phyloP scores from a whole-genome alignment of 1,139 yeast genomes.

The Yamadazyma atlantica region DNA sequence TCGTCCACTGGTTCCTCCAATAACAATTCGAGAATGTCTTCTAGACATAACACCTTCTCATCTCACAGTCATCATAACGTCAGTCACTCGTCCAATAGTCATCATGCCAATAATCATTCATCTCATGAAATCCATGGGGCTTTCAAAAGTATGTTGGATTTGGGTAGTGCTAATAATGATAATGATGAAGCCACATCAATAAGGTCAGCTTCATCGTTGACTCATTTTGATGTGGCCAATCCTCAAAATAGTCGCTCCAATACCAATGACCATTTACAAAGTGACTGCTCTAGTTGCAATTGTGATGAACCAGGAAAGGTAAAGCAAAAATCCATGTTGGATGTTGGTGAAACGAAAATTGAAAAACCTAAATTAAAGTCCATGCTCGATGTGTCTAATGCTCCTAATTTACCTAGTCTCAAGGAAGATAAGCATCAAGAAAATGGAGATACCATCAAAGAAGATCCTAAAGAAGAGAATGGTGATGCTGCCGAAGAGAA shows the following conservation, averaged over 20 bases:
- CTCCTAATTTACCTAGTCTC: slow-evolving; percentile 20
- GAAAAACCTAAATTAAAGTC: slow-evolving; percentile 11
- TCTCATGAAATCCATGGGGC: slow-evolving; percentile 24
- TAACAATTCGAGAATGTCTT: slow-evolving; percentile 31
- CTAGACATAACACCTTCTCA: slow-evolving; percentile 33
- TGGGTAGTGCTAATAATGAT: slow-evolving; percentile 13
- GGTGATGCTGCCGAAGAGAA: background rate
- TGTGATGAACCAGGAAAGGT: slow-evolving; percentile 10
- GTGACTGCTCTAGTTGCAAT: slow-evolving; percentile 2
- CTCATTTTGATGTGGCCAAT: slow-evolving; percentile 14
- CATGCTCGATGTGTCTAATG: slow-evolving; percentile 10
- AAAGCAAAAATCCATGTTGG: slow-evolving; percentile 14
- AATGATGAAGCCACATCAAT: slow-evolving; percentile 21
- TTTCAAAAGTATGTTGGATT: slow-evolving; percentile 43
- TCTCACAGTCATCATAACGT: slow-evolving; percentile 4
- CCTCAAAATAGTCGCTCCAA: slow-evolving; percentile 3
- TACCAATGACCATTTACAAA: background rate
- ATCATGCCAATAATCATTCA: slow-evolving; percentile 15
- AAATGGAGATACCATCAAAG: no score
- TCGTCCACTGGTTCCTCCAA: slow-evolving; percentile 20
- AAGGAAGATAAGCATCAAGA: slow-evolving; percentile 17
- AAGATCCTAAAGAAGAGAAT: no score
- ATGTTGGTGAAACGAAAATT: slow-evolving; percentile 9
- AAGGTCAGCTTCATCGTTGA: slow-evolving; percentile 30
- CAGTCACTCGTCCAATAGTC: slow-evolving; percentile 7